Conservation (phyloP, 495 filamentous ascomycete genomes). For the Ascobolus immersus region DNA sequence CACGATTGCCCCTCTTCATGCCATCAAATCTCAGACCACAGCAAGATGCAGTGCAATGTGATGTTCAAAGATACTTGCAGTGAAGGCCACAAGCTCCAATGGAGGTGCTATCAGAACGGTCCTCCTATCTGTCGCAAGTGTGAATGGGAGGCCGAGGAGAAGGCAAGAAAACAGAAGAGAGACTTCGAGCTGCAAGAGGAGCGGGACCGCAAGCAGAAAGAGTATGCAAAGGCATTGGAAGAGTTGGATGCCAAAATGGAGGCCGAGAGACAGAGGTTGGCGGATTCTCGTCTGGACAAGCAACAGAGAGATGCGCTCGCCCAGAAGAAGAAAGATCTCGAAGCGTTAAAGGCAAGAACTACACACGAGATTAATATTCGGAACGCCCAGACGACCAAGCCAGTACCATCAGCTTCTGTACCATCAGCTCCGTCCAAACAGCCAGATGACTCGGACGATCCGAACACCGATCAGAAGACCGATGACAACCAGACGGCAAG, state of each 20-base stretch:
- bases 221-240: slow-evolving; percentile 26
- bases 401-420: too few relatives aligned
- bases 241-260: slow-evolving; percentile 34
- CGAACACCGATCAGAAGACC: too few relatives aligned
- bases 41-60: slow-evolving; percentile 30
- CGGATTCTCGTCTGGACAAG: slow-evolving; percentile 3
- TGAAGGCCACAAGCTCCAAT: slow-evolving; percentile 24
- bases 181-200: slow-evolving; percentile 30
- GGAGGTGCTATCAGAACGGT: slow-evolving; percentile 17
- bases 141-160: slow-evolving; percentile 24
- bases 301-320: neutral
- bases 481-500: too few relatives aligned
- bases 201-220: slow-evolving; percentile 23
- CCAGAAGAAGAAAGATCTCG: slow-evolving; percentile 2
- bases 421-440: too few relatives aligned
- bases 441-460: too few relatives aligned
- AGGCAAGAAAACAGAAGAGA: slow-evolving; percentile 21
- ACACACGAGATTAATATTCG: too few relatives aligned
- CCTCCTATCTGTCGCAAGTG: slow-evolving; percentile 23
- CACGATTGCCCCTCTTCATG: slow-evolving; percentile 38
- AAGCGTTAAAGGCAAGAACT: neutral
- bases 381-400: too few relatives aligned
- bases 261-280: slow-evolving; percentile 22
- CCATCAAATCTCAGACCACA: slow-evolving; percentile 41
- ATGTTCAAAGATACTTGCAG: slow-evolving; percentile 25